phyloP scores from a whole-genome alignment of 2,329 filamentous ascomycete genomes.

The Neofusicoccum cordaticola region DNA sequence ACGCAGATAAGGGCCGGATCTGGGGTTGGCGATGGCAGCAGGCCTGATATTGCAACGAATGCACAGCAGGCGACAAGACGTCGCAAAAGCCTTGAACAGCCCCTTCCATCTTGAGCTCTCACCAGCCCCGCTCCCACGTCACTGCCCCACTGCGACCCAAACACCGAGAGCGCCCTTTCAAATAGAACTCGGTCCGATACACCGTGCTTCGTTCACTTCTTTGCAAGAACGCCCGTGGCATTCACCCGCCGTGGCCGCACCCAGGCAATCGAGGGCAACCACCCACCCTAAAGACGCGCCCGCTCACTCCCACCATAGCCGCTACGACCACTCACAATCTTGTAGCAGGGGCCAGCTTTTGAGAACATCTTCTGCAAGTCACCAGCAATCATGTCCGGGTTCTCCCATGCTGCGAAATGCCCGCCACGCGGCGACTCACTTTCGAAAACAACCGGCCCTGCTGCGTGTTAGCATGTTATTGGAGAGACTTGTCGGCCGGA shows the following conservation, averaged over 20 bases:
- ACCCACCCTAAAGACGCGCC: neutral
- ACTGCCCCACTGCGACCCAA: neutral
- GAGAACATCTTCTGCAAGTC: constrained; percentile 57
- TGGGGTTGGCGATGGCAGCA: neutral
- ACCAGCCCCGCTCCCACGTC: neutral
- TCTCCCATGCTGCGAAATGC: constrained; percentile 62
- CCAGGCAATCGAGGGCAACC: neutral
- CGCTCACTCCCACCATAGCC: constrained; percentile 7
- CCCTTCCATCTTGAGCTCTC: neutral
- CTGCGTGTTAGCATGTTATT: neutral
- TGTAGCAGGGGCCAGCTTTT: constrained; percentile 13
- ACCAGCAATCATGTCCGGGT: constrained; percentile 50
- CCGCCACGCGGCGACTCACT: constrained; percentile 51
- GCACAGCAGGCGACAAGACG: neutral
- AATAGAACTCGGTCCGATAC: no score
- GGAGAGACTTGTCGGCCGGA: no score
- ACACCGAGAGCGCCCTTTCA: neutral
- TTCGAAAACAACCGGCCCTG: constrained; percentile 55
- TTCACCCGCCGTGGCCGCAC: no score
- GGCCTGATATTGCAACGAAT: no score
- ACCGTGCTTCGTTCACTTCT: no score
- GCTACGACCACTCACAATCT: neutral
- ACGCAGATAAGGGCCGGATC: neutral
- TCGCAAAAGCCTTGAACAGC: neutral
- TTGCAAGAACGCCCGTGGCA: no score